phyloP scores from a whole-genome alignment of 1,139 yeast species.

The Geotrichum candidum region DNA sequence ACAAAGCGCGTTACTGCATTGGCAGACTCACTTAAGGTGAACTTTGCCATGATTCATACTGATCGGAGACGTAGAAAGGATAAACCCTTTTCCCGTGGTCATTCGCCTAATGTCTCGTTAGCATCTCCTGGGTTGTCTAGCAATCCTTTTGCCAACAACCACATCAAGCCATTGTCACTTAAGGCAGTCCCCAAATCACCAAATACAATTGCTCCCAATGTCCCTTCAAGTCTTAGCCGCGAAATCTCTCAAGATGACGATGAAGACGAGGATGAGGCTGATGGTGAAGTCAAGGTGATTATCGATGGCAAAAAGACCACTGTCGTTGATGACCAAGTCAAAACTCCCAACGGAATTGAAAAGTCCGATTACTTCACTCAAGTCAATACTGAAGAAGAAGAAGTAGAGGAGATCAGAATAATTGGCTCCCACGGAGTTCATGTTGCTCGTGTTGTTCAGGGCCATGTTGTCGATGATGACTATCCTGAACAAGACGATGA shows the following conservation, averaged over 20 bases:
- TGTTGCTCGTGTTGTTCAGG: slow-evolving; percentile 92
- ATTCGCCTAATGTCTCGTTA: not conserved
- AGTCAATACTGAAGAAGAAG: slow-evolving; percentile 39
- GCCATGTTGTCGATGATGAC: slow-evolving; percentile 91
- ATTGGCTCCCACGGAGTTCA: slow-evolving; percentile 76
- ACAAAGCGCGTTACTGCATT: slow-evolving; percentile 95
- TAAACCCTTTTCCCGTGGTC: not conserved
- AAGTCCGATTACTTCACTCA: slow-evolving; percentile 51
- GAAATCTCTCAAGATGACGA: slow-evolving; percentile 13
- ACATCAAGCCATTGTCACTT: not conserved
- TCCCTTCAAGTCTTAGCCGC: slow-evolving; percentile 12
- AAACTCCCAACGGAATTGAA: slow-evolving; percentile 36
- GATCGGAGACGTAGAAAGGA: slow-evolving; percentile 87
- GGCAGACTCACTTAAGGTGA: slow-evolving; percentile 90
- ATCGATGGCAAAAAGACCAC: slow-evolving; percentile 10
- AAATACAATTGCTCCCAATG: slow-evolving; percentile 1
- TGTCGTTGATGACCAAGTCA: not conserved
- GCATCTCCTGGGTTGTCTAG: not conserved
- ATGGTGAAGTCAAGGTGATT: slow-evolving; percentile 44
- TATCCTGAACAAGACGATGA: slow-evolving; percentile 30
- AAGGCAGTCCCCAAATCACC: not conserved
- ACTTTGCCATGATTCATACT: slow-evolving; percentile 98
- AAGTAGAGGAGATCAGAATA: slow-evolving; percentile 60
- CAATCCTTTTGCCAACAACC: not conserved
- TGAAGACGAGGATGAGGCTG: slow-evolving; percentile 36